Evolutionary conservation across 495 filamentous ascomycete genomes (phyloP).

Genomic region (Penicillium samsonianum): DNA sequence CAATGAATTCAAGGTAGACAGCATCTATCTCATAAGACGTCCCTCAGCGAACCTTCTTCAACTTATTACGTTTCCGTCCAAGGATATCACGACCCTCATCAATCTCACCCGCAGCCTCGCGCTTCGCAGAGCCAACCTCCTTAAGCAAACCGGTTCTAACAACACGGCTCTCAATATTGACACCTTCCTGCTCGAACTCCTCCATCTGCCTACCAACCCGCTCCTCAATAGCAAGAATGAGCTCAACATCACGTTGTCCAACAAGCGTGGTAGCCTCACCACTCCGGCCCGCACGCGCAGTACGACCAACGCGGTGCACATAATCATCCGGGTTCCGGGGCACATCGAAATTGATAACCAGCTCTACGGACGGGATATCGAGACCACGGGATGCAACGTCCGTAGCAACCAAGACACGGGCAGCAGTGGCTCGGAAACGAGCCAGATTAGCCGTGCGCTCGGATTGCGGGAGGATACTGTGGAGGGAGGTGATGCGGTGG

Average conservation of each 20-base stretch:
- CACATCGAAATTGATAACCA: constrained; percentile 95
- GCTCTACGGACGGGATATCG: constrained; percentile 87
- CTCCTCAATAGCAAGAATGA: constrained; percentile 84
- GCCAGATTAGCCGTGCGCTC: constrained; percentile 84
- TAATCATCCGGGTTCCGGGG: constrained; percentile 96
- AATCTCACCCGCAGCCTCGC: constrained; percentile 83
- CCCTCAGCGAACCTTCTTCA: constrained; percentile 47
- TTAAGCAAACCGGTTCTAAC: constrained; percentile 75
- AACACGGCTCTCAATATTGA: constrained; percentile 86
- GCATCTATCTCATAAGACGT: background rate
- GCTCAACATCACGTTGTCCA: constrained; percentile 85
- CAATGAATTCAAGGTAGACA: constrained; percentile 6
- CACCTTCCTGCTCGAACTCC: constrained; percentile 81
- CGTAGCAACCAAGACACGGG: constrained; percentile 88
- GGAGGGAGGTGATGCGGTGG: constrained; percentile 87
- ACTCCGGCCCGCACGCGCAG: constrained; percentile 80
- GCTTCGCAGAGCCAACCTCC: constrained; percentile 86
- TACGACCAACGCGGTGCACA: constrained; percentile 93
- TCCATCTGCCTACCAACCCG: constrained; percentile 80
- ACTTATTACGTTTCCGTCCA: constrained; percentile 46
- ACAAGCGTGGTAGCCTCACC: constrained; percentile 87
- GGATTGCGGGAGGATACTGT: constrained; percentile 79
- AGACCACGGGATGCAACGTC: constrained; percentile 96
- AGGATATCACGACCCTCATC: constrained; percentile 88
- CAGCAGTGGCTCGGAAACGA: constrained; percentile 88